Evolutionary conservation across 495 filamentous ascomycete species (phyloP).

Genomic region (Bombardia bombarda): DNA sequence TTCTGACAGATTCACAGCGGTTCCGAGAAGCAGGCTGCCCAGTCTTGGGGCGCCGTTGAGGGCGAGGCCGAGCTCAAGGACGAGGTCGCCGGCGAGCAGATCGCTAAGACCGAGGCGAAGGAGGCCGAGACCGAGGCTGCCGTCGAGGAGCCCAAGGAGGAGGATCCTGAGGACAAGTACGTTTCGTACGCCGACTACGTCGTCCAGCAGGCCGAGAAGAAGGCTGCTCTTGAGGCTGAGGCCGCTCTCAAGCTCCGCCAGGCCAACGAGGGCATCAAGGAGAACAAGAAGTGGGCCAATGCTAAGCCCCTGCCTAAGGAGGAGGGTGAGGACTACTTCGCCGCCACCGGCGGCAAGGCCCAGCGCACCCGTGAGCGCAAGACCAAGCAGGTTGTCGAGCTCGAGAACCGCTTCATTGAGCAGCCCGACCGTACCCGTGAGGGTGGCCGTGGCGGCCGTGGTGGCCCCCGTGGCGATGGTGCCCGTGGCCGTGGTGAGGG

Average conservation of each 20-base stretch:
- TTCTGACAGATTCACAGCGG: slow-evolving; percentile 36
- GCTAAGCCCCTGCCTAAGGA: slow-evolving; percentile 71
- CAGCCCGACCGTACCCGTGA: slow-evolving; percentile 41
- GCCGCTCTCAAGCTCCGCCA: slow-evolving; percentile 60
- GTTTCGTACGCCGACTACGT: slow-evolving; percentile 84
- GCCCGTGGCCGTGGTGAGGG: slow-evolving; percentile 39
- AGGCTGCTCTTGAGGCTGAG: slow-evolving; percentile 56
- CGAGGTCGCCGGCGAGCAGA: slow-evolving; percentile 78
- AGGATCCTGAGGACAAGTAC: slow-evolving; percentile 73
- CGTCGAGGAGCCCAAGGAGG: slow-evolving; percentile 29
- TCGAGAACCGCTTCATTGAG: slow-evolving; percentile 76
- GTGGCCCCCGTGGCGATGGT: slow-evolving; percentile 39
- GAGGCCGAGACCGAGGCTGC: slow-evolving; percentile 36
- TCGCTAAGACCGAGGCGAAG: slow-evolving; percentile 72
- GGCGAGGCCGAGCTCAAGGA: slow-evolving; percentile 78
- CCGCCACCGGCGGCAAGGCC: slow-evolving; percentile 66
- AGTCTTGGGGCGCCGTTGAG: slow-evolving; percentile 79
- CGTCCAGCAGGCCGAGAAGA: slow-evolving; percentile 77
- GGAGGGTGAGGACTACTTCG: slow-evolving; percentile 69
- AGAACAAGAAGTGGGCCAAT: slow-evolving; percentile 83
- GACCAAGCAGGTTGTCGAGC: slow-evolving; percentile 79
- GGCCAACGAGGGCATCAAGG: slow-evolving; percentile 80
- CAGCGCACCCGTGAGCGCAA: slow-evolving; percentile 58
- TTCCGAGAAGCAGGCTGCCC: slow-evolving; percentile 84
- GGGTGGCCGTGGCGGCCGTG: slow-evolving; percentile 49